phyloP scores from a whole-genome alignment of 768 basidiomycete genomes.

The Leccinellum luteum region DNA sequence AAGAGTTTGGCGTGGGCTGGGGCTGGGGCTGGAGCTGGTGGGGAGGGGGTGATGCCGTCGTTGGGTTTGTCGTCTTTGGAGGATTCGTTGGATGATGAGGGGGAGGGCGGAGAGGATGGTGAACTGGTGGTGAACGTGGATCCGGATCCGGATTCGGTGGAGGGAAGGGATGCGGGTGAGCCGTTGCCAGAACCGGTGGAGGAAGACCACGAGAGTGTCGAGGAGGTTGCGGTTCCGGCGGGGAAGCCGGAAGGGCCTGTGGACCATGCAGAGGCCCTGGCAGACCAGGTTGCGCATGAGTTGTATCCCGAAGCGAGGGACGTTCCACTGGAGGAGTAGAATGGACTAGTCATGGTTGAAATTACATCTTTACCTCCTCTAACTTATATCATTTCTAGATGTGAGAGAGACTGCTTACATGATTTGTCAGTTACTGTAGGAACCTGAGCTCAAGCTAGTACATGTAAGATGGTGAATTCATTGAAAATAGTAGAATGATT shows the following conservation, averaged over 20 bases:
- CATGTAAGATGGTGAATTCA: no score
- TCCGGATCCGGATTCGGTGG: background rate
- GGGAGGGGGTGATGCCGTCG: background rate
- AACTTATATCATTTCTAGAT: no score
- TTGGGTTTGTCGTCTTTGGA: background rate
- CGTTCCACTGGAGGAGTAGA: background rate
- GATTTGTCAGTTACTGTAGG: no score
- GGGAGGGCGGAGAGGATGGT: background rate
- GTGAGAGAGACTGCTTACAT: no score
- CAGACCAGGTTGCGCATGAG: conserved; percentile 52
- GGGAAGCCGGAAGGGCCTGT: conserved; percentile 40
- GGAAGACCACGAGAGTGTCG: background rate
- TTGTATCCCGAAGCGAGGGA: conserved; percentile 43
- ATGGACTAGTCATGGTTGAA: no score
- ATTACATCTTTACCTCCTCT: no score
- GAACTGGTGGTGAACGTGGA: conserved; percentile 38
- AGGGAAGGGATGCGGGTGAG: no score
- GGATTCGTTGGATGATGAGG: background rate
- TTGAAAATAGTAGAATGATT: no score
- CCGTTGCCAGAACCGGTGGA: no score
- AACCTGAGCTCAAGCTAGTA: no score
- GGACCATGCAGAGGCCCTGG: conserved; percentile 48
- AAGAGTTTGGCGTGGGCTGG: conserved; percentile 38
- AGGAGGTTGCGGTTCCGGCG: background rate
- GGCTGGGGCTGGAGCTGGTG: no score